These are phyloP conservation scores for Wickerhamomyces bovis DNA, from an alignment of 805 yeast genomes.

Conservation along the genomic window DNA sequence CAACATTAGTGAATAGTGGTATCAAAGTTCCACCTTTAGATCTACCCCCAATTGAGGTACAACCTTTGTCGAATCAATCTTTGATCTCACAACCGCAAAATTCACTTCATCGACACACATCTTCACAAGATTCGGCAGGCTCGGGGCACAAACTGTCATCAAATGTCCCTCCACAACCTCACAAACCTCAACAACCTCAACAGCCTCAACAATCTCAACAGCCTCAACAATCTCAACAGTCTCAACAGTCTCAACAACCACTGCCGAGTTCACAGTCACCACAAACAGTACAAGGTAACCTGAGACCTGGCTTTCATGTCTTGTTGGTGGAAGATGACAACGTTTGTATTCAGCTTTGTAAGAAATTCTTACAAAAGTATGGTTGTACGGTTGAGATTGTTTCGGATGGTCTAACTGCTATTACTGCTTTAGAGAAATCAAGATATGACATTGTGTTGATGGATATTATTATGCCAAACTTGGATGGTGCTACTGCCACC, in stretches of 20 bases:
- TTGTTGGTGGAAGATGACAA: constrained; percentile 75
- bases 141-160: neutral
- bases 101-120: neutral
- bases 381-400: constrained; percentile 93
- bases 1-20: constrained; percentile 50
- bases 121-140: constrained; percentile 2
- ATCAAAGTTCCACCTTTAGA: constrained; percentile 62
- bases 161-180: neutral
- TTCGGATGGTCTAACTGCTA: constrained; percentile 87
- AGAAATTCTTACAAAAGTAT: constrained; percentile 75
- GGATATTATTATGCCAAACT: constrained; percentile 88
- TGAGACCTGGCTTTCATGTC: constrained; percentile 54
- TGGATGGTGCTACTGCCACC: constrained; percentile 88
- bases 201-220: neutral
- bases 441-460: constrained; percentile 72
- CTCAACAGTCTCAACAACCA: constrained; percentile 2
- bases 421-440: constrained; percentile 62
- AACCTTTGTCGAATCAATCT: constrained; percentile 7
- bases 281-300: constrained; percentile 3
- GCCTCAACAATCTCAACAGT: neutral
- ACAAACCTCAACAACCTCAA: neutral
- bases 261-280: constrained; percentile 10
- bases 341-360: constrained; percentile 76
- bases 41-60: constrained; percentile 32
- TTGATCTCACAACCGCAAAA: constrained; percentile 9